These are phyloP conservation scores for Rhizomucor miehei DNA, from an alignment of 371 early-diverging fungal species.

Conservation along the genomic window DNA sequence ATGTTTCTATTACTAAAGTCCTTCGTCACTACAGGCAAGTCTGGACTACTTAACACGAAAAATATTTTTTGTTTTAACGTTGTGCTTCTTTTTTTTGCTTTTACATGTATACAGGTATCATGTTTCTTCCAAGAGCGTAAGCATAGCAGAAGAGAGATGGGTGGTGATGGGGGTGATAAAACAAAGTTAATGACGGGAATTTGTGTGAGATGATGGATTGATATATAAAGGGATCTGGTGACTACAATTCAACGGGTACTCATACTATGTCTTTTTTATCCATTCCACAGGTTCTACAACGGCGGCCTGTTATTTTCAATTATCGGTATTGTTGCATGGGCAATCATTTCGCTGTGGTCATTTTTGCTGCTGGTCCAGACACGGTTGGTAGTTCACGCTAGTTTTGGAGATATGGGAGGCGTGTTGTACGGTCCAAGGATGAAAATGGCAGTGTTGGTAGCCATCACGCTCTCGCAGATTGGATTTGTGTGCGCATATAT, in stretches of 20 bases:
- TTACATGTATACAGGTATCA: constrained; percentile 43
- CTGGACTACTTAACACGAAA: neutral
- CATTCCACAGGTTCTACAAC: constrained; percentile 54
- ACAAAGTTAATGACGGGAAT: neutral
- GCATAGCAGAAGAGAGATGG: constrained; percentile 7
- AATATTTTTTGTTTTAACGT: neutral
- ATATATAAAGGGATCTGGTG: no score
- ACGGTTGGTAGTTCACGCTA: constrained; percentile 54
- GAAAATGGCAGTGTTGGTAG: constrained; percentile 68
- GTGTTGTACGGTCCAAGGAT: constrained; percentile 72
- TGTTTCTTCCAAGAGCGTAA: constrained; percentile 78
- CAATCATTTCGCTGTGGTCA: constrained; percentile 57
- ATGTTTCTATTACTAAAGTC: constrained; percentile 84
- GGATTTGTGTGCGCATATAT: constrained; percentile 88
- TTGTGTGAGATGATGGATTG: no score
- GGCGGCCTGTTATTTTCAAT: constrained; percentile 67
- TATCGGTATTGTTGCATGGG: constrained; percentile 50
- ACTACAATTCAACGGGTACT: no score
- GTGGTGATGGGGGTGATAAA: neutral
- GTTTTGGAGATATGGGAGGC: constrained; percentile 70
- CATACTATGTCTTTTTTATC: neutral
- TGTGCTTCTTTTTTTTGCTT: no score
- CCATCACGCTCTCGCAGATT: constrained; percentile 82
- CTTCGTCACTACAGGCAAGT: constrained; percentile 80
- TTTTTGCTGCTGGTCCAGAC: constrained; percentile 64